Evolutionary conservation across 2,329 filamentous ascomycete species (phyloP).

Genomic region (Ascocoryne sarcoides): DNA sequence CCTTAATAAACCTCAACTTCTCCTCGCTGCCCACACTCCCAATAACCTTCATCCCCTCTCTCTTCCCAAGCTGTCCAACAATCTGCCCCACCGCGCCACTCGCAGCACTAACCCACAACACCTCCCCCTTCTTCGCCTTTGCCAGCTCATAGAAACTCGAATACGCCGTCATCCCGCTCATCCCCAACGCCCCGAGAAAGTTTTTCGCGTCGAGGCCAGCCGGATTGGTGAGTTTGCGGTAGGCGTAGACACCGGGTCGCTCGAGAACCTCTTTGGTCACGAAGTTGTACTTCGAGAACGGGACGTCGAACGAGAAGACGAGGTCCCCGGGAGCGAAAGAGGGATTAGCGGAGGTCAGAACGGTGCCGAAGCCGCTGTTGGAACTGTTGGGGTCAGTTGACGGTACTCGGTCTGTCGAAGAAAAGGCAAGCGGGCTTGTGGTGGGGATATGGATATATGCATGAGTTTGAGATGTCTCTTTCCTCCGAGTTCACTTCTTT

Average conservation of each 20-base stretch:
- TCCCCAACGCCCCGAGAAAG: constrained; percentile 68
- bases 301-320: constrained; percentile 44
- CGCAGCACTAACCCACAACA: constrained; percentile 66
- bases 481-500: no score
- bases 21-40: constrained; percentile 66
- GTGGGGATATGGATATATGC: no score
- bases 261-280: constrained; percentile 38
- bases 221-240: constrained; percentile 57
- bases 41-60: constrained; percentile 63
- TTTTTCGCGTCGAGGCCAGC: constrained; percentile 52
- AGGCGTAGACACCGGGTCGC: no score
- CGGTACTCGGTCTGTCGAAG: no score
- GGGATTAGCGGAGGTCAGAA: constrained; percentile 56
- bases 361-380: constrained; percentile 55
- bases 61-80: constrained; percentile 67
- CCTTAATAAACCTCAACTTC: constrained; percentile 65
- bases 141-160: constrained; percentile 65
- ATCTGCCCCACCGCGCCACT: constrained; percentile 66
- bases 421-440: no score
- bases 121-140: constrained; percentile 65
- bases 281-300: constrained; percentile 59
- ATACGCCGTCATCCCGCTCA: constrained; percentile 69
- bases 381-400: no score
- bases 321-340: constrained; percentile 60
- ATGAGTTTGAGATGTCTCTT: no score